Base-by-base conservation (phyloP, 306 rosid species). In the Acmispon strigosus region DNA sequence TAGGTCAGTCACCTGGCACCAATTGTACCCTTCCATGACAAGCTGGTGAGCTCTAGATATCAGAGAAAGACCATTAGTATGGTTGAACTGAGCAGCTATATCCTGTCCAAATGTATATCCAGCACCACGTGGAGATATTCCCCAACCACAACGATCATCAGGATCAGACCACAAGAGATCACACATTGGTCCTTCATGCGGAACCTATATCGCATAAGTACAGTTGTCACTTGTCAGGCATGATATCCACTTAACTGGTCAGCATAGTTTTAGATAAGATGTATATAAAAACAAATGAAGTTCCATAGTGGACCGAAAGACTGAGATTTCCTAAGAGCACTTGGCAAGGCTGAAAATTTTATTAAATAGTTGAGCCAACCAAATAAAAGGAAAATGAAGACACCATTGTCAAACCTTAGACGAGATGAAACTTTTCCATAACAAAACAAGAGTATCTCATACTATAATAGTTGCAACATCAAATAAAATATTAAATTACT, bases 81-180 rank as follows among this genome's bases (percentile, higher is more conserved):
- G 96, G 78, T 92, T 92, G 80, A 93, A 93, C 65, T 90, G 93
- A 64, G 96, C 77, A 80, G 98, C 98, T 82, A 93, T 93, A 83
- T 93, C 98, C 78, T 93, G 97, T 61, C 98, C 98, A 73, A 93
- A 93, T 61, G 98, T 93, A 84, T 93, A 90, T 39, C 98, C 98
- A 62, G 98, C 98, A 55, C 98, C 98, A 59, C 98, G 97, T 11
- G 98, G 97, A 59, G 98, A 94, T 83, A 94, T 94, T 76, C 98
- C 98, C 98, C 98, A 94, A 70, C 98, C 98, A 78, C 98, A 94
- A 10, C 98, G 96, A 77, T 94, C 98, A 70, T 94, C 98, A 10
- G 98, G 98, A 83, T 94, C 98, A 63, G 98, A 94, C 98, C 98
- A 94, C 69, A 94, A 83, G 64, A 94, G 96, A 61, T 94, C 98